Evolutionary conservation across 371 early-diverging fungal species (phyloP).

Genomic region (Mucor plumbeus): DNA sequence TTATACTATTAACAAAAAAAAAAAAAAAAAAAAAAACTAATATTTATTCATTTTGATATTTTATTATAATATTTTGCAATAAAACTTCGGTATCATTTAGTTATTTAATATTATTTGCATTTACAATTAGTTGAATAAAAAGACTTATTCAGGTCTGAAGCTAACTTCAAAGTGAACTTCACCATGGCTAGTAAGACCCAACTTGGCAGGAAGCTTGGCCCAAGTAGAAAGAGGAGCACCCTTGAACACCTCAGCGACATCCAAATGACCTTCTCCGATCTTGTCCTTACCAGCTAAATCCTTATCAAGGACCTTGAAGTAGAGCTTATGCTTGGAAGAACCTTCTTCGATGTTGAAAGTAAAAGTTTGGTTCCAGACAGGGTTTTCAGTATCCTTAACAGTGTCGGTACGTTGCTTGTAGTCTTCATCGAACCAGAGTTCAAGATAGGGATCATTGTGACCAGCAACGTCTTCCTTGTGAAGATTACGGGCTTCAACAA

Average conservation of each 20-base stretch:
- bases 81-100: slow-evolving; percentile 4
- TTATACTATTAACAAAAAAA: background rate
- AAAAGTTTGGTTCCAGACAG: slow-evolving; percentile 51
- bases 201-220: slow-evolving; percentile 43
- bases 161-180: slow-evolving; percentile 38
- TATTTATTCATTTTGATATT: background rate
- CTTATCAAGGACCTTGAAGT: slow-evolving; percentile 42
- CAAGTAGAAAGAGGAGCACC: slow-evolving; percentile 35
- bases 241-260: slow-evolving; percentile 31
- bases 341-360: slow-evolving; percentile 41
- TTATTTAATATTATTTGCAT: background rate
- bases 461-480: slow-evolving; percentile 40
- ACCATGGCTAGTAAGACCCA: slow-evolving; percentile 45
- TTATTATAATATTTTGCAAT: background rate
- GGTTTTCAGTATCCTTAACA: slow-evolving; percentile 37
- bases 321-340: slow-evolving; percentile 36
- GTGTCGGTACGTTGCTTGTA: slow-evolving; percentile 46
- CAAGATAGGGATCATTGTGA: slow-evolving; percentile 45
- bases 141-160: slow-evolving; percentile 28
- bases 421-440: slow-evolving; percentile 45
- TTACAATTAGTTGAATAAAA: background rate
- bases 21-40: background rate
- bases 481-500: slow-evolving; percentile 45
- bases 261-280: slow-evolving; percentile 36
- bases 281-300: slow-evolving; percentile 15